Base-by-base conservation (phyloP, 2,329 filamentous ascomycete genomes). In the Aspergillus brasiliensis region DNA sequence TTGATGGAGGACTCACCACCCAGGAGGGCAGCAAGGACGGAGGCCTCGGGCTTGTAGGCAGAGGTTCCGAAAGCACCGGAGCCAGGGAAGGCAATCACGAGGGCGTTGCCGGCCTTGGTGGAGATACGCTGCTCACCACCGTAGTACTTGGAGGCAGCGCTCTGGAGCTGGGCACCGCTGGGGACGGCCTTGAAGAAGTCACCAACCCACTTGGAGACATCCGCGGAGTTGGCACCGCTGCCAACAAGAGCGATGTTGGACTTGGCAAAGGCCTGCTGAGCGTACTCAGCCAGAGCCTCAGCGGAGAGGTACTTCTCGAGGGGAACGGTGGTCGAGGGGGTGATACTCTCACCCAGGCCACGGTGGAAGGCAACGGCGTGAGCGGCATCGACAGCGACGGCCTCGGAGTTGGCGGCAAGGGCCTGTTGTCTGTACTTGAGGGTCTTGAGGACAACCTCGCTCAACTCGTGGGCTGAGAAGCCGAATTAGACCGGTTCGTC, bases 91-190 rank as follows among this genome's bases (percentile, higher is more conserved):
- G 88, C 95, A 74, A 99, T 87, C 68, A 97, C 91, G 69, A 97
- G 77, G 46, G 92, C 85, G 81, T 96, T 97, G 68, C 91, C 90
- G 66, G 83, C 82, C 61, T 83, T 83, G 78, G 92, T 90, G 65
- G 90, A 84, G 68, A 91, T 90, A 70, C 95, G 91, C 83, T 96
- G 91, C 84, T 99, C 92, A 74, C 95, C 96, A 77, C 95, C 95
- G 74, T 87, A 91, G 87, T 98, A 99, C 80, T 93, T 95, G 75
- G 87, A 86, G 65, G 90, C 83, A 67, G 86, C 79, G 63, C 82
- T 81, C 75, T 90, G 80, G 42, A 80, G 70, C 67, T 84, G 78
- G 71, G 83, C 80, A 73, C 81, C 78, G 68, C 79, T 76, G 60
- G 88, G 84, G 52, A 90, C 83, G 61, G 84, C 83, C 76, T 88